Percentiles rank a stretch among this genome's conserved stretches.
phyloP scores from a whole-genome alignment of 176 grass and related monocot species.

The Oryza meyeriana region DNA sequence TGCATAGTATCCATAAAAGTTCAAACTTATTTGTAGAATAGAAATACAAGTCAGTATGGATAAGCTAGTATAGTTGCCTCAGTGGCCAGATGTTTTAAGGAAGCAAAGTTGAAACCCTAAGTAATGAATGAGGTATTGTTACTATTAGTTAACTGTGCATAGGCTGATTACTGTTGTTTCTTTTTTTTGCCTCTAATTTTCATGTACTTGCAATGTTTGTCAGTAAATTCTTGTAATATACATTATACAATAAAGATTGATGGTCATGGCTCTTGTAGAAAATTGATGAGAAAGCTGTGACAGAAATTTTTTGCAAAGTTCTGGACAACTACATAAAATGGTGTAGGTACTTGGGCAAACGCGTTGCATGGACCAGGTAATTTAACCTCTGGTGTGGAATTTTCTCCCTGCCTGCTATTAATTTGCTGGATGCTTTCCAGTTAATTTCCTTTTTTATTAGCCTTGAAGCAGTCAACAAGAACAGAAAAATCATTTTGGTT shows the following conservation, averaged over 20 bases:
- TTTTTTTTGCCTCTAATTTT: background rate
- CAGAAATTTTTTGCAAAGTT: conserved; percentile 85
- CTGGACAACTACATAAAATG: conserved; percentile 97
- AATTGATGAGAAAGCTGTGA: conserved; percentile 87
- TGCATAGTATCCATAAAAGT: conserved; percentile 26
- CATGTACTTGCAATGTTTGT: conserved; percentile 3
- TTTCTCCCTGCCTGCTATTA: conserved; percentile 23
- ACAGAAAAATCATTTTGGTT: conserved; percentile 77
- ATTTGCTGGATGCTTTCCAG: background rate
- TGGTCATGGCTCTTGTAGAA: conserved; percentile 48
- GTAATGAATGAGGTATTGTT: background rate
- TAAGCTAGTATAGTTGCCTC: background rate
- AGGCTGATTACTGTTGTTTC: background rate
- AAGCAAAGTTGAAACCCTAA: conserved; percentile 1
- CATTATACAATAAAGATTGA: background rate
- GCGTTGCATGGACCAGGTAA: conserved; percentile 92
- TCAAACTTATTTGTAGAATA: background rate
- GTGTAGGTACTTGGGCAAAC: conserved; percentile 78
- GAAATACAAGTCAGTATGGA: background rate
- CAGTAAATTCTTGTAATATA: background rate
- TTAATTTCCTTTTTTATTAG: conserved; percentile 41
- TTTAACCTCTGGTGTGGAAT: background rate
- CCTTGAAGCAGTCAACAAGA: conserved; percentile 75
- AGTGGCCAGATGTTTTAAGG: background rate
- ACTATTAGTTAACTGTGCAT: background rate